Conservation (phyloP, 257 asterid genomes). For the Nicotiana attenuata region DNA sequence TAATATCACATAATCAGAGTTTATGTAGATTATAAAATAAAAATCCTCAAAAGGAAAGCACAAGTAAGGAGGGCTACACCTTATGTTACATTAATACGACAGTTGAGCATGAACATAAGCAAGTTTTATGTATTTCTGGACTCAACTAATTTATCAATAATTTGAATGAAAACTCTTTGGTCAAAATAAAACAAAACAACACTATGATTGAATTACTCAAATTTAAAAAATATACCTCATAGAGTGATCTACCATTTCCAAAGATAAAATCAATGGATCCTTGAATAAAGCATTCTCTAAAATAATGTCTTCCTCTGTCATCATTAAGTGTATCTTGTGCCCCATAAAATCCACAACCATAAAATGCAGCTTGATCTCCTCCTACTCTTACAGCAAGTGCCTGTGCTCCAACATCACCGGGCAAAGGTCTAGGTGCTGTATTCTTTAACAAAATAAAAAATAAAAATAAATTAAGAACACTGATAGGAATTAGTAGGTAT, state of each 20-base stretch:
- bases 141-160: no score
- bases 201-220: no score
- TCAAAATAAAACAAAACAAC: no score
- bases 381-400: conserved; percentile 56
- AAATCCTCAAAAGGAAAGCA: no score
- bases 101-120: no score
- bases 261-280: conserved; percentile 91
- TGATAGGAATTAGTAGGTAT: neutral
- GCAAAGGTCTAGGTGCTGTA: conserved; percentile 66
- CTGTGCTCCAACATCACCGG: conserved; percentile 60
- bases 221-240: conserved; percentile 33
- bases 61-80: no score
- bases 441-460: conserved; percentile 27
- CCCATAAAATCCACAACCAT: conserved; percentile 79
- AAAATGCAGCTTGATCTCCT: conserved; percentile 73
- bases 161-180: no score
- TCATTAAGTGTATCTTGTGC: conserved; percentile 75
- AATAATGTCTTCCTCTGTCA: conserved; percentile 73
- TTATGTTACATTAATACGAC: no score
- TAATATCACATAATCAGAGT: no score
- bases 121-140: no score
- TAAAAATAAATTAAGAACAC: neutral
- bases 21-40: no score
- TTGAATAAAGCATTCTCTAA: conserved; percentile 65
- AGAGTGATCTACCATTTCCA: conserved; percentile 65